Evolutionary conservation across 1,284 basidiomycete species (phyloP).

Genomic region (Pholiota adiposa): DNA sequence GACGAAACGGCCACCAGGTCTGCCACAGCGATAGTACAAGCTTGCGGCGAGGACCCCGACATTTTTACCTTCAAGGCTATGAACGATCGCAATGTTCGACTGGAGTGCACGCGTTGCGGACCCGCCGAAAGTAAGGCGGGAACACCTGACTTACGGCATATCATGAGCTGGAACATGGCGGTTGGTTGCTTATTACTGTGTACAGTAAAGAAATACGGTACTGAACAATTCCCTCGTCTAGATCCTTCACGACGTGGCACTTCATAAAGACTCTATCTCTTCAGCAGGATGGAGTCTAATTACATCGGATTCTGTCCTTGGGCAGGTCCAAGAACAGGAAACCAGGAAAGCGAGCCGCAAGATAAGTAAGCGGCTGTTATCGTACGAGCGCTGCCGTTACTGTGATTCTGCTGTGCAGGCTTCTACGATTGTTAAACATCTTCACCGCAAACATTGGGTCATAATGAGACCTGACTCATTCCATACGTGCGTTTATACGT

Average conservation of each 20-base stretch:
- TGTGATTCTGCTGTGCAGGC: neutral
- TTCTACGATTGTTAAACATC: neutral
- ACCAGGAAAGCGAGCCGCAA: neutral
- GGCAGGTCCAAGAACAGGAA: slow-evolving; percentile 15
- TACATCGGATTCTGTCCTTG: slow-evolving; percentile 9
- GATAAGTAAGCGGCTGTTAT: neutral
- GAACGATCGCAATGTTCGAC: slow-evolving; percentile 25
- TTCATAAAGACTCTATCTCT: slow-evolving; percentile 20
- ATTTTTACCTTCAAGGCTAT: slow-evolving; percentile 22
- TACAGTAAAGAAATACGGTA: neutral
- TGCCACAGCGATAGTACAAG: slow-evolving; percentile 23
- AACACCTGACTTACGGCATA: slow-evolving; percentile 15
- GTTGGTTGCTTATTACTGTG: slow-evolving; percentile 13
- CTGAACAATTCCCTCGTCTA: slow-evolving; percentile 8
- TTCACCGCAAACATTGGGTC: neutral
- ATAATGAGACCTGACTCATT: neutral
- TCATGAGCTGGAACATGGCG: slow-evolving; percentile 34
- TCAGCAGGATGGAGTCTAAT: slow-evolving; percentile 18
- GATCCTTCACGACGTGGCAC: slow-evolving; percentile 29
- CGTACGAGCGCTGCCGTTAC: neutral
- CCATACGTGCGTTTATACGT: neutral
- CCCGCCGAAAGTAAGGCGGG: slow-evolving; percentile 8
- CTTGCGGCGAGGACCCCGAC: slow-evolving; percentile 29
- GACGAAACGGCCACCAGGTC: slow-evolving; percentile 27
- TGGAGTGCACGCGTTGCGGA: slow-evolving; percentile 30